Evolutionary conservation across 768 basidiomycete genomes (phyloP).

Genomic region (Tricholoma saponaceum): DNA sequence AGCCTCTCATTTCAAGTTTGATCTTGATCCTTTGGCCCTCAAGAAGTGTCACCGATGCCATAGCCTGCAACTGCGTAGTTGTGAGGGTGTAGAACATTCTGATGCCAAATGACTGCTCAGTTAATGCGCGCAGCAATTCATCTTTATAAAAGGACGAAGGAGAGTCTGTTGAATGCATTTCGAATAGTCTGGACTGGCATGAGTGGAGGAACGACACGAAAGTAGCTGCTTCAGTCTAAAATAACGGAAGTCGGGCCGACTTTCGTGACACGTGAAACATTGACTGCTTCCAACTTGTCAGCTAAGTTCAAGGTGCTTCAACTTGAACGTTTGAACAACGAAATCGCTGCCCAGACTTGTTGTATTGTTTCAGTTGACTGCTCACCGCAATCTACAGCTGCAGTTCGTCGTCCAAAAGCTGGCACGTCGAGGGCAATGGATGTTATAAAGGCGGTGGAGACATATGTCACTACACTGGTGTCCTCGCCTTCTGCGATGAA

Average conservation of each 20-base stretch:
- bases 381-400: no score
- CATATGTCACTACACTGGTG: slow-evolving; percentile 87
- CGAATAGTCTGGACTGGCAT: background rate
- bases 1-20: slow-evolving; percentile 50
- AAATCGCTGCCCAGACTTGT: background rate
- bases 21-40: slow-evolving; percentile 50
- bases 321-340: no score
- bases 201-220: background rate
- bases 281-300: no score
- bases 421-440: slow-evolving; percentile 59
- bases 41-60: slow-evolving; percentile 49
- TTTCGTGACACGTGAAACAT: slow-evolving; percentile 1
- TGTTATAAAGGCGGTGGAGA: slow-evolving; percentile 91
- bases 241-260: background rate
- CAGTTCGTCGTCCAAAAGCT: background rate
- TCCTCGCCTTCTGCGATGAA: slow-evolving; percentile 89
- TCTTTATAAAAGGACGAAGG: slow-evolving; percentile 34
- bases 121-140: slow-evolving; percentile 52
- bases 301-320: no score
- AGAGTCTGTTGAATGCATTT: slow-evolving; percentile 13
- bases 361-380: background rate
- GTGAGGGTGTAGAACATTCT: slow-evolving; percentile 38
- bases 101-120: slow-evolving; percentile 58
- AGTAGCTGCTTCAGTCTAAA: no score
- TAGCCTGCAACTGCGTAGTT: slow-evolving; percentile 42